Evolutionary conservation across 306 rosid genomes (phyloP), one percentile per base, ranked within the genome.

Genomic region (Begonia masoniana): DNA sequence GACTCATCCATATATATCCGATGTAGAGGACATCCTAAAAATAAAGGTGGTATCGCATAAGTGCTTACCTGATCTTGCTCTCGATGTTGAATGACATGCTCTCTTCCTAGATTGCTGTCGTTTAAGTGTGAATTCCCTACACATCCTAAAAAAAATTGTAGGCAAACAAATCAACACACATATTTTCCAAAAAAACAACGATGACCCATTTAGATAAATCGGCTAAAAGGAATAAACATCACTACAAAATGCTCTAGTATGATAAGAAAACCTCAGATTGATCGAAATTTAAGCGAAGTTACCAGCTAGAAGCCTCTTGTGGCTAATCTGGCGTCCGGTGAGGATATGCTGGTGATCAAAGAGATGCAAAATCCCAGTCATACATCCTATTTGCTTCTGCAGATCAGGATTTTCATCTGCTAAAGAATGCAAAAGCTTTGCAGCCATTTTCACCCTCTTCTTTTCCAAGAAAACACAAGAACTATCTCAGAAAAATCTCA

Each of bases 381-480:
- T 85, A 62, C 95, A 85, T 58, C 97, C 97, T 14, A 89, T 82
- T 75, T 89, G 95, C 85, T 80, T 76, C 82, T 85, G 97, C 70
- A 85, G 82, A 80, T 85, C 97, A 68, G 86, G 83, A 43, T 80
- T 89, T 45, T 89, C 95, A 65, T 89, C 97, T 42, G 97, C 94
- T 72, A 89, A 78, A 58, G 95, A 85, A 58, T 80, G 94, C 52
- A 89, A 72, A 14, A 82, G 78, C 64, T 89, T 89, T 68, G 97
- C 94, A 52, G 97, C 97, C 97, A 89, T 89, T 15, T 77, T 76
- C 53, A 50, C 57, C 69, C 56, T 63, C 62, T 64, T 62, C 39
- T 56, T 45, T 61, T 62, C 53, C 51, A 21, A 51, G 50, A 16
- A 39, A 19, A 45, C 53, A 41, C 19, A 51, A 11, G 51, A 39